Conservation (phyloP, 1,139 yeast genomes). For the Meyerozyma carpophila region DNA sequence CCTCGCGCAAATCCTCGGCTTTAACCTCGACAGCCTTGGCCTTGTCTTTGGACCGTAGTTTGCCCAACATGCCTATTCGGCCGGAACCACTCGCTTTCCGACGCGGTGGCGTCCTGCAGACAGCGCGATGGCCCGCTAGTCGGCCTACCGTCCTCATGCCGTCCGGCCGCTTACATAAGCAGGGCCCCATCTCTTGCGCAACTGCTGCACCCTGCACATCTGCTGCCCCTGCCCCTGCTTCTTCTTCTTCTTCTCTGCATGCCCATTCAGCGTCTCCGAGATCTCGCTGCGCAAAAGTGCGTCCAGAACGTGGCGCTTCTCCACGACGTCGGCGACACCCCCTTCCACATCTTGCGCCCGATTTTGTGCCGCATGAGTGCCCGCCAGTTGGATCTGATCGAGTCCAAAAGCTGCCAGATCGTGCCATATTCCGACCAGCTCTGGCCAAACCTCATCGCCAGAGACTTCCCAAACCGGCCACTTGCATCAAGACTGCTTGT, state of each 20-base stretch:
- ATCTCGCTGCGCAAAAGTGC: slow-evolving; percentile 15
- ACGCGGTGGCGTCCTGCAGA: not conserved
- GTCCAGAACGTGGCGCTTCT: slow-evolving; percentile 17
- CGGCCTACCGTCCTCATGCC: no score
- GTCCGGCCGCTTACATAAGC: no score
- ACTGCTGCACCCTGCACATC: no score
- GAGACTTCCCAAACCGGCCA: slow-evolving; percentile 48
- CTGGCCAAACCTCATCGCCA: slow-evolving; percentile 42
- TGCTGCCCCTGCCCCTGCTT: no score
- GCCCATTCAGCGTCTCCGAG: slow-evolving; percentile 5
- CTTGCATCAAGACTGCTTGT: slow-evolving; percentile 4
- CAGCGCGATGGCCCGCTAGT: not conserved
- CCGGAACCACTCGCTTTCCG: not conserved
- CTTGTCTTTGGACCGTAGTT: not conserved
- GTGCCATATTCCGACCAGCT: slow-evolving; percentile 45
- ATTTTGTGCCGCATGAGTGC: slow-evolving; percentile 39
- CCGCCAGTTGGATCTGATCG: slow-evolving; percentile 43
- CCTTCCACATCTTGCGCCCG: slow-evolving; percentile 43
- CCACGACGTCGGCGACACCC: slow-evolving; percentile 42
- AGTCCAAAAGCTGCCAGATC: slow-evolving; percentile 36
- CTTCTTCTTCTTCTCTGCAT: not conserved
- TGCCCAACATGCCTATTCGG: not conserved
- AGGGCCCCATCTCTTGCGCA: no score
- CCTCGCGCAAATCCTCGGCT: not conserved
- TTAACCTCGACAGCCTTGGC: not conserved